Percentiles rank a stretch among this genome's conserved stretches.
These are phyloP conservation scores for Barbarea vulgaris DNA, from an alignment of 345 rosid genomes.

Conservation along the genomic window DNA sequence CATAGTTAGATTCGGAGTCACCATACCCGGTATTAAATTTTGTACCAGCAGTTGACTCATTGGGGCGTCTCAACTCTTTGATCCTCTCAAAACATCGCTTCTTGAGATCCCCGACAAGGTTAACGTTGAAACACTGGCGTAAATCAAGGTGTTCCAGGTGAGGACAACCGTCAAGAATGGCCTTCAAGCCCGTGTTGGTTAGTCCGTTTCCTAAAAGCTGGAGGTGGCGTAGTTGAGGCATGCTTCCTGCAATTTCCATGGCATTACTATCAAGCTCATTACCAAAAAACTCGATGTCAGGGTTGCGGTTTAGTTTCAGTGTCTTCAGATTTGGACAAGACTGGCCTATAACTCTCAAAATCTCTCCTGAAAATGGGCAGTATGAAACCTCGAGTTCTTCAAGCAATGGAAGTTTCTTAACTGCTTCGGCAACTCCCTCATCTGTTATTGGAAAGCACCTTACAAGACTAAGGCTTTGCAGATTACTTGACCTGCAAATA, in stretches of 20 bases:
- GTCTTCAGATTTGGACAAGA: too few relatives aligned
- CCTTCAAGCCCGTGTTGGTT: conserved; percentile 58
- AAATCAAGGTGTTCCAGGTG: conserved; percentile 63
- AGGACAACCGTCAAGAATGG: conserved; percentile 57
- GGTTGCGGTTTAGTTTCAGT: conserved; percentile 21
- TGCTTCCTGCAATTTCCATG: conserved; percentile 53
- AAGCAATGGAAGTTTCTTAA: conserved; percentile 47
- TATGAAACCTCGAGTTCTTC: conserved; percentile 58
- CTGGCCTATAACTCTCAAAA: conserved; percentile 10
- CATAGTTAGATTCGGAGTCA: too few relatives aligned
- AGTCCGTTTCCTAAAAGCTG: conserved; percentile 57
- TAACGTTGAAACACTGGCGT: conserved; percentile 57
- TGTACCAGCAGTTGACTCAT: not conserved
- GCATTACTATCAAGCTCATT: conserved; percentile 51
- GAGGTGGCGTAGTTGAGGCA: conserved; percentile 54
- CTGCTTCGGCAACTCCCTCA: conserved; percentile 45
- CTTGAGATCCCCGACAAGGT: conserved; percentile 45
- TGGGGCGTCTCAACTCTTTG: not conserved
- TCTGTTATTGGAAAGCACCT: conserved; percentile 43
- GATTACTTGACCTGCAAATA: conserved; percentile 45
- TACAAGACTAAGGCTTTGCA: conserved; percentile 50
- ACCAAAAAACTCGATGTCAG: too few relatives aligned
- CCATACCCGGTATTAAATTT: too few relatives aligned
- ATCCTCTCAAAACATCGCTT: conserved; percentile 43
- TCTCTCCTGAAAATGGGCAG: conserved; percentile 1